These are phyloP conservation scores for Casuarina equisetifolia DNA, from an alignment of 306 rosid genomes.

Conservation along the genomic window DNA sequence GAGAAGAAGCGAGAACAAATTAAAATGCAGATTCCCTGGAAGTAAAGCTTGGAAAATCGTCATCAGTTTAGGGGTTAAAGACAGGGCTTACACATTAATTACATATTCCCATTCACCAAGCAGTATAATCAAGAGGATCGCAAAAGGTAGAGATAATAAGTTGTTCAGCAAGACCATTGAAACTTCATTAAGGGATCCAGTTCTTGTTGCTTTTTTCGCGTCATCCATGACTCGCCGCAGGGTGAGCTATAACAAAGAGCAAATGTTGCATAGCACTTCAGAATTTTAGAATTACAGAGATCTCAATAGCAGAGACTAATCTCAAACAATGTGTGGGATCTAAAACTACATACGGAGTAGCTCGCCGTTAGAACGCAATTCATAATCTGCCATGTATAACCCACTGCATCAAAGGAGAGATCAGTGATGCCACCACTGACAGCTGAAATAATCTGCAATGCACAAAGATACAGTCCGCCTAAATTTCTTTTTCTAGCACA, in stretches of 20 bases:
- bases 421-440: conserved; percentile 79
- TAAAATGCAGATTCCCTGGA: conserved; percentile 9
- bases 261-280: conserved; percentile 13
- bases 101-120: conserved; percentile 80
- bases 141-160: conserved; percentile 74
- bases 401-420: conserved; percentile 67
- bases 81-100: conserved; percentile 58
- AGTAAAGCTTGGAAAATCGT: conserved; percentile 1
- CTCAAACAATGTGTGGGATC: background rate
- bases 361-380: conserved; percentile 81
- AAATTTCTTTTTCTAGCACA: background rate
- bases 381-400: conserved; percentile 79
- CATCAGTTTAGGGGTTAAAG: background rate
- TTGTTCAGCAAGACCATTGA: conserved; percentile 97
- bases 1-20: conserved; percentile 14
- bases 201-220: conserved; percentile 69
- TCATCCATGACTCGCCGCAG: conserved; percentile 83
- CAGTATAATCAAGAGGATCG: conserved; percentile 57
- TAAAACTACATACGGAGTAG: conserved; percentile 61
- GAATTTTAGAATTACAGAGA: conserved; percentile 1
- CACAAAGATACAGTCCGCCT: conserved; percentile 2
- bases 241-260: conserved; percentile 54
- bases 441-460: conserved; percentile 78
- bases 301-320: conserved; percentile 4
- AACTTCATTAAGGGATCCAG: conserved; percentile 80